A percentile compares a stretch with the other conserved stretches of the same genome.
Conservation (phyloP, 2,329 filamentous ascomycete genomes). For the Penicillium capsulatum region DNA sequence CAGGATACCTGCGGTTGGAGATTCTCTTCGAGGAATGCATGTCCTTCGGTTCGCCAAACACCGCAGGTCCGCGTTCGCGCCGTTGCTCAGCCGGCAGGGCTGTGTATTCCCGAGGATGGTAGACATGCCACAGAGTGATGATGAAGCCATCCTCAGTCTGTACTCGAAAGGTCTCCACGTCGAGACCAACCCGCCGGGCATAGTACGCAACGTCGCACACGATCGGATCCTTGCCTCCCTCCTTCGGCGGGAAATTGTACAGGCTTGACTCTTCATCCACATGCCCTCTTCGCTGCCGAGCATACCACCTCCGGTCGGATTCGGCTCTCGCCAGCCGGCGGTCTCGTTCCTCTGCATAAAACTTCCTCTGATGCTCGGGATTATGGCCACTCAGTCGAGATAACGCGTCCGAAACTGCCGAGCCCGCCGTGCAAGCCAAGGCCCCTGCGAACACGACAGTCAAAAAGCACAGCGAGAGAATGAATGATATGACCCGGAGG, state of each 20-base stretch:
- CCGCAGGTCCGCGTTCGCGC: slow-evolving; percentile 53
- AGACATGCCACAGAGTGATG: slow-evolving; percentile 83
- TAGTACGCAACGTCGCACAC: slow-evolving; percentile 80
- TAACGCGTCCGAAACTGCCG: slow-evolving; percentile 48
- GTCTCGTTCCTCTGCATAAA: slow-evolving; percentile 67
- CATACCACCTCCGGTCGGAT: slow-evolving; percentile 60
- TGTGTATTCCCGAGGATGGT: slow-evolving; percentile 71
- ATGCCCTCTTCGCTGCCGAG: slow-evolving; percentile 39
- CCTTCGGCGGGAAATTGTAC: slow-evolving; percentile 64
- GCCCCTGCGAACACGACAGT: slow-evolving; percentile 70
- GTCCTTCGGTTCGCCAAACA: slow-evolving; percentile 52
- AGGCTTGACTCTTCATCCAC: slow-evolving; percentile 37
- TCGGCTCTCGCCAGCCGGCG: slow-evolving; percentile 55
- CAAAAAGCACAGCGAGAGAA: slow-evolving; percentile 74
- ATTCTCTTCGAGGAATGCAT: slow-evolving; percentile 24
- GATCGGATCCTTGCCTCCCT: slow-evolving; percentile 75
- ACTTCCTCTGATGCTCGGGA: slow-evolving; percentile 59
- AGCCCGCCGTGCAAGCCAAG: slow-evolving; percentile 62
- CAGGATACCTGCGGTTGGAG: slow-evolving; percentile 57
- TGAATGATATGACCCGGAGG: slow-evolving; percentile 65
- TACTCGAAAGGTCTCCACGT: slow-evolving; percentile 76
- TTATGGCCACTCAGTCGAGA: slow-evolving; percentile 56
- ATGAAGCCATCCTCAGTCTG: slow-evolving; percentile 94
- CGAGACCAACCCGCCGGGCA: slow-evolving; percentile 78
- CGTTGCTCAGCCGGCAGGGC: slow-evolving; percentile 47